Conservation (phyloP, 805 yeast species). For the Candida chauliodis region DNA sequence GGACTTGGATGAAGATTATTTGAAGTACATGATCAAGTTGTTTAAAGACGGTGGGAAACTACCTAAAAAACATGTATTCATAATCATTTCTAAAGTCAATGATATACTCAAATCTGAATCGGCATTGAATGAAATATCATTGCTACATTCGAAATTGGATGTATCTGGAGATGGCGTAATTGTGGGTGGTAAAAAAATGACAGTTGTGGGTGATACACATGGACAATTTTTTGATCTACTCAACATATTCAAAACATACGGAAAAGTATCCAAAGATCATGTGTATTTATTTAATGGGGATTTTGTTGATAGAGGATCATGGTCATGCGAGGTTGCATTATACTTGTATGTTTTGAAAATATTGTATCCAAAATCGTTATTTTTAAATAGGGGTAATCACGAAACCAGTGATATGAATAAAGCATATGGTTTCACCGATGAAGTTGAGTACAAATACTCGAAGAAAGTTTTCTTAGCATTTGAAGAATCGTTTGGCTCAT, state of each 20-base stretch:
- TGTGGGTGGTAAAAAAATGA: constrained; percentile 45
- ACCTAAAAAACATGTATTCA: constrained; percentile 81
- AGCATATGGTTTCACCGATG: constrained; percentile 95
- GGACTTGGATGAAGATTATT: constrained; percentile 50
- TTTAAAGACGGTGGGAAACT: constrained; percentile 71
- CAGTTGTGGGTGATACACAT: constrained; percentile 97
- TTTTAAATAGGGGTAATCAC: constrained; percentile 90
- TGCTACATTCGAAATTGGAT: constrained; percentile 29
- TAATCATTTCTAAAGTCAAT: constrained; percentile 71
- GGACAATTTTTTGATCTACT: constrained; percentile 93
- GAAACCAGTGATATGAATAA: constrained; percentile 96
- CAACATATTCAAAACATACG: constrained; percentile 72
- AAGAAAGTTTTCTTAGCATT: constrained; percentile 78
- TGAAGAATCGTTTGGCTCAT: constrained; percentile 76
- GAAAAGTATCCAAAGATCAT: constrained; percentile 64
- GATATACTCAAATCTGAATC: constrained; percentile 62
- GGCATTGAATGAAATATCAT: constrained; percentile 68
- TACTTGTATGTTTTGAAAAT: constrained; percentile 74
- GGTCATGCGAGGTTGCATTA: constrained; percentile 96
- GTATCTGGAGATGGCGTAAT: constrained; percentile 19
- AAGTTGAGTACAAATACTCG: constrained; percentile 85
- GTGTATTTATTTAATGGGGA: constrained; percentile 91
- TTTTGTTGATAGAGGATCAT: constrained; percentile 95
- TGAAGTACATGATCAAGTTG: constrained; percentile 60
- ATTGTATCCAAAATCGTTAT: constrained; percentile 65